phyloP scores from a whole-genome alignment of 1,139 yeast genomes.

The Taiozyma sp. region DNA sequence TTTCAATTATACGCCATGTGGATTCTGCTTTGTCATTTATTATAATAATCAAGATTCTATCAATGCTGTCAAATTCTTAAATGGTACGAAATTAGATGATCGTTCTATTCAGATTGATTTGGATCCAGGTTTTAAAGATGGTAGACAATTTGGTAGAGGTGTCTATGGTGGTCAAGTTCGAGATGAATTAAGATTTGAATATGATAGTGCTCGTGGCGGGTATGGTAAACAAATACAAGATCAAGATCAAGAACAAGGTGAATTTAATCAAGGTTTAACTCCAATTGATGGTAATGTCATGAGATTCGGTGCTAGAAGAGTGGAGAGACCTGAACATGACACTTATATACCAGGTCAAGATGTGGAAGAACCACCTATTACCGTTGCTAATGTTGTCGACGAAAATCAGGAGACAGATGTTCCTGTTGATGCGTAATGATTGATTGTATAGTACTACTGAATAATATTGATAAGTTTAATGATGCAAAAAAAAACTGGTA shows the following conservation, averaged over 20 bases:
- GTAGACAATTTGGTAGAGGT: constrained; percentile 93
- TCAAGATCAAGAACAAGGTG: background rate
- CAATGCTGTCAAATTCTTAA: constrained; percentile 73
- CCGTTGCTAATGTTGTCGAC: constrained; percentile 2
- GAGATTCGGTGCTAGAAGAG: constrained; percentile 26
- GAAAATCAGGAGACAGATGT: constrained; percentile 5
- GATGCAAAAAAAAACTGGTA: too few species aligned
- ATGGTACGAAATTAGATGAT: constrained; percentile 78
- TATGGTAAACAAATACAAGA: constrained; percentile 28
- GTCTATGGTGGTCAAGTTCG: constrained; percentile 81
- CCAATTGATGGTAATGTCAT: background rate
- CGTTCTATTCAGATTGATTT: constrained; percentile 75
- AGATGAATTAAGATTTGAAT: constrained; percentile 50
- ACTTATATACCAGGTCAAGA: constrained; percentile 14
- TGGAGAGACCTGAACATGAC: constrained; percentile 17
- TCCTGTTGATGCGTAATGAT: constrained; percentile 1
- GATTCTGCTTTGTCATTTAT: constrained; percentile 88
- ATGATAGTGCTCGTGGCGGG: constrained; percentile 54
- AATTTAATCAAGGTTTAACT: background rate
- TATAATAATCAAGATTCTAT: constrained; percentile 62
- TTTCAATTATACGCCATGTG: constrained; percentile 86
- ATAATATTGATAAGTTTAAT: too few species aligned
- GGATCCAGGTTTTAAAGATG: constrained; percentile 93
- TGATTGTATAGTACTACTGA: background rate
- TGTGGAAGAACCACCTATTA: too few species aligned